Base-by-base conservation (phyloP, 768 basidiomycete species). In the Phanerochaete sordida region DNA sequence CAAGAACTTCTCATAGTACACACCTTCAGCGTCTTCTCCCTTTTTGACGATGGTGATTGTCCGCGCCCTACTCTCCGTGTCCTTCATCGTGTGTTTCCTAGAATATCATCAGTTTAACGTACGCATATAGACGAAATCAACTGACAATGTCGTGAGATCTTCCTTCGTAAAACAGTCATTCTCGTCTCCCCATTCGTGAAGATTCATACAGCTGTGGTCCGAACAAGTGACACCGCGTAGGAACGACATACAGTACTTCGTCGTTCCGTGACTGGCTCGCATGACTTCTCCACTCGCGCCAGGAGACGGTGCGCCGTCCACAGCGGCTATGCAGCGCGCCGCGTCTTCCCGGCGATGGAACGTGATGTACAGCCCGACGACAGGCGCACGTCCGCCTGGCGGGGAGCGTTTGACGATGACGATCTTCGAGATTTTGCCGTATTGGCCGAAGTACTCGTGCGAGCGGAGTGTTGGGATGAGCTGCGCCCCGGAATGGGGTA, bases 141-240 rank as follows among this genome's bases (percentile, higher is more conserved):
- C 85, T 49, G 70, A 96, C 94, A 95, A 75, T 0, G 95, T 96
- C 26, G 93, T 90, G 59, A 96, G 77, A 73, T 98, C 96, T 72
- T 98, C 95, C 75, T 95, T 95, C 0, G 95, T 95, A 70, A 97
- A 95, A 68, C 93, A 95, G 73, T 99, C 97, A 58, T 93, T 91
- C 74, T 98, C 96, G 62, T 98, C 97, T 33, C 95, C 97, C 93
- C 94, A 97, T 72, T 98, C 97, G 70, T 99, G 97, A 46, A 95
- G 76, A 71, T 92, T 91, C 87, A 95, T 89, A 74, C 97, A 99
- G 64, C 84, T 87, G 66, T 91, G 88, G 68, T 93, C 93, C 59
- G 86, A 82, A 73, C 97, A 99, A 61, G 81, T 81, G 35, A 84
- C 81, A 21, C 92, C 87, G 44, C 95, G 90, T 62, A 99, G 82